A percentile compares a stretch with the other conserved stretches of the same genome.
Conservation (phyloP, 148 eudicot genomes). For the Arctostaphylos glauca region DNA sequence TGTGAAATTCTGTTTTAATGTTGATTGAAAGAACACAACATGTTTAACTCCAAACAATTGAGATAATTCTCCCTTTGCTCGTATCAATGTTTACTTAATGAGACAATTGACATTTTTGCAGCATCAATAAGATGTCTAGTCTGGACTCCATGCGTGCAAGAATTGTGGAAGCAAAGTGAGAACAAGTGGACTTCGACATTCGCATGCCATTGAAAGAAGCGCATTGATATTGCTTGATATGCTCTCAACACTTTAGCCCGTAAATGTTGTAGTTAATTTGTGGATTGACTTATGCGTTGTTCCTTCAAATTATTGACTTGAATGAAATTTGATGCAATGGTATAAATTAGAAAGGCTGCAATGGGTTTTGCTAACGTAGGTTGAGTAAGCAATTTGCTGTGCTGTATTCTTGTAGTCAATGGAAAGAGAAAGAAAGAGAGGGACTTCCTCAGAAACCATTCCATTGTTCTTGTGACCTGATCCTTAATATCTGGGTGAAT, state of each 20-base stretch:
- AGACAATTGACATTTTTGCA: conserved; percentile 33
- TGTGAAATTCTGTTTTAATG: neutral
- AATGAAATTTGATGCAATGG: neutral
- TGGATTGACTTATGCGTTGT: neutral
- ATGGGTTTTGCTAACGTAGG: neutral
- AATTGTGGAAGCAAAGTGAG: conserved; percentile 54
- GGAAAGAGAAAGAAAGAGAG: neutral
- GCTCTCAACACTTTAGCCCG: neutral
- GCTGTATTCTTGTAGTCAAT: neutral
- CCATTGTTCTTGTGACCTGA: neutral
- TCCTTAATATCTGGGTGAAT: neutral
- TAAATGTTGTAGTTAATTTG: neutral
- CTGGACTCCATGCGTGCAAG: conserved; percentile 57
- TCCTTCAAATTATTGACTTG: neutral
- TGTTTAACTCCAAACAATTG: neutral
- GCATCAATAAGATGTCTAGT: conserved; percentile 53
- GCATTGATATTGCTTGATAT: neutral
- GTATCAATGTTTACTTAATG: neutral
- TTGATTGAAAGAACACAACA: neutral
- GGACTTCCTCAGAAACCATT: too few relatives aligned
- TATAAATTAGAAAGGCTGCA: neutral
- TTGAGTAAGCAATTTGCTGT: neutral
- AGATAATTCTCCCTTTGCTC: neutral
- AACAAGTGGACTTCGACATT: neutral
- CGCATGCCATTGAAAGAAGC: neutral